Conservation (phyloP, 2,329 filamentous ascomycete genomes). For the Pseudopyricularia javanii region DNA sequence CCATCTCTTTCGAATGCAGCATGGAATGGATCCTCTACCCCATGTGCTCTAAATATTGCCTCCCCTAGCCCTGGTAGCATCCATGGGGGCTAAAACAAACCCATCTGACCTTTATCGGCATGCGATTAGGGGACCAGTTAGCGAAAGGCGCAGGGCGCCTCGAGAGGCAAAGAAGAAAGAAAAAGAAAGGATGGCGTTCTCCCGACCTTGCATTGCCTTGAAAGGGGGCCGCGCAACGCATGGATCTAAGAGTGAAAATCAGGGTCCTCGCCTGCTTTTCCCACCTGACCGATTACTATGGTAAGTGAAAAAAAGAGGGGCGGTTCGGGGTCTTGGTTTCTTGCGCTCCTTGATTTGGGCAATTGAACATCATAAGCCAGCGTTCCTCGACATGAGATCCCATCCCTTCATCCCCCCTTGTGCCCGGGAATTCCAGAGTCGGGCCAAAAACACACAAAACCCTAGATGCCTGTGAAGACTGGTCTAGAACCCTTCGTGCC, state of each 20-base stretch:
- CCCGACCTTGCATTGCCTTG: not conserved
- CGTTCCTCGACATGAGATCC: not conserved
- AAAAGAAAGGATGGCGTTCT: not conserved
- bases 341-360: too few relatives aligned
- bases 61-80: too few relatives aligned
- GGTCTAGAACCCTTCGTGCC: not conserved
- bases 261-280: not conserved
- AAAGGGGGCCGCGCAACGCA: not conserved
- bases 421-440: not conserved
- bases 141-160: not conserved
- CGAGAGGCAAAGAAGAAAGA: too few relatives aligned
- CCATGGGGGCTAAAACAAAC: too few relatives aligned
- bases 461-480: not conserved
- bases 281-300: not conserved
- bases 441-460: not conserved
- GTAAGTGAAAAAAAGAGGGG: not conserved
- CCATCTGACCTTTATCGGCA: too few relatives aligned
- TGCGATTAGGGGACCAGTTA: not conserved
- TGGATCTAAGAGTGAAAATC: not conserved
- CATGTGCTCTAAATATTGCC: too few relatives aligned
- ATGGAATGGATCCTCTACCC: too few relatives aligned
- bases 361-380: not conserved
- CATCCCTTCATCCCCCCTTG: not conserved
- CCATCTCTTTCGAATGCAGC: too few relatives aligned
- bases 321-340: not conserved